Evolutionary conservation across 2,329 filamentous ascomycete genomes (phyloP), one percentile per base, ranked within the genome.

Genomic region (Grosmannia penicillata): DNA sequence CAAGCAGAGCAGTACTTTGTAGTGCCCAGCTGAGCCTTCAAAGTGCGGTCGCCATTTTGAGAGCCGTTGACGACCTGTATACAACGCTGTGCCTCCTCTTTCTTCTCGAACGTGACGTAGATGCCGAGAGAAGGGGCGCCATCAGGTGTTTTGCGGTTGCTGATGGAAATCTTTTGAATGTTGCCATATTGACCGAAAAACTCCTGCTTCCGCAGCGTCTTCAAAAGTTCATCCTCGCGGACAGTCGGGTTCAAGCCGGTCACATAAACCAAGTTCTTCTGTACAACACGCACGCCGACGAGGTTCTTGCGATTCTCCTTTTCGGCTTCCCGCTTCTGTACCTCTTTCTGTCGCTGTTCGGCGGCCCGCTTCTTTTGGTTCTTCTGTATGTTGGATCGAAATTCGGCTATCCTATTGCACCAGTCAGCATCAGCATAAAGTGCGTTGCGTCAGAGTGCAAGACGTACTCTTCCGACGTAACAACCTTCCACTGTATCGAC

Each of bases 1-100:
- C 93, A 98, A 4, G 91, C 89, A 0, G 91, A 98, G 57, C 91
- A 98, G 58, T 98, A 98, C 56, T 98, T 98, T 5, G 91, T 98
- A 1, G 91, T 98, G 19, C 91, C 91, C 38, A 77, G 60, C 52
- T 76, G 78, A 4, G 75, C 87, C 65, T 84, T 79, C 17, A 98
- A 62, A 13, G 84, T 70, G 36, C 89, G 70, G 45, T 96, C 91
- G 37, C 84, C 86, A 52, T 98, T 96, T 44, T 81, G 73, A 2
- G 87, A 93, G 25, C 87, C 86, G 56, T 98, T 86, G 6, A 98
- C 91, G 27, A 86, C 85, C 40, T 78, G 72, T 45, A 98, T 98
- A 56, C 91, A 98, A 27, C 73, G 76, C 29, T 80, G 80, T 14
- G 91, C 91, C 59, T 96, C 91, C 47, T 85, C 77, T 55, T 93